Evolutionary conservation across 176 grass and related monocot species (phyloP), one percentile per base, ranked within the genome.

Genomic region (Poa annua): DNA sequence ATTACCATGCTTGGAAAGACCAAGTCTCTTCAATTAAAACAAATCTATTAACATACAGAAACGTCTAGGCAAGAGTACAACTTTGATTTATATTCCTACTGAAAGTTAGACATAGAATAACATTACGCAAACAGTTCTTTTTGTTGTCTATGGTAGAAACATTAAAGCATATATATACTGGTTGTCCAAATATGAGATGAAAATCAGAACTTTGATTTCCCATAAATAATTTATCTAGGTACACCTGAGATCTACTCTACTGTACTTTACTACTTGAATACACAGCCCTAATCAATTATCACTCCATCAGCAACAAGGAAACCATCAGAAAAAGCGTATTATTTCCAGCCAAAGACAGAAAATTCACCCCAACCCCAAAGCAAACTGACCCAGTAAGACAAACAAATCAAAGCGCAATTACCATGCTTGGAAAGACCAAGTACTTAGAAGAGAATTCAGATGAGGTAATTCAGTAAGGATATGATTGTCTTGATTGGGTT

Each of bases 401-500:
- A 4, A 16, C 17, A 83, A 71, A 79, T 33, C 22, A 73, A 22
- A 57, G 16, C 74, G 24, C 13, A 79, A 22, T 15, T 74, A 73
- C 1, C 11, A 71, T 59, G 21, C 4, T 5, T 24, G 32, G 33
- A 21, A 51, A 78, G 49, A 14, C 3, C 17, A 75, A 63, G n/a
- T 35, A 17, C 29, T 78, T n/a, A n/a, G 20, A 32, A 8, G 3
- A 64, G 33, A 5, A 65, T 24, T 79, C 34, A 79, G 53, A 73
- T 5, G 22, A 72, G 72, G 17, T 17, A 45, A 82, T 2, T 45
- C 8, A 65, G 72, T 52, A 51, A 54, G 94, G 94, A 97, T 97
- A 97, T 97, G 89, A 97, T 97, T 8, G 94, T 97, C 91, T 97
- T 97, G 81, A 97, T 90, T 66, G 94, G 94, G 79, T 97, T 97